Base-by-base conservation (phyloP, 2,329 filamentous ascomycete species). In the Cladosporium sp. region DNA sequence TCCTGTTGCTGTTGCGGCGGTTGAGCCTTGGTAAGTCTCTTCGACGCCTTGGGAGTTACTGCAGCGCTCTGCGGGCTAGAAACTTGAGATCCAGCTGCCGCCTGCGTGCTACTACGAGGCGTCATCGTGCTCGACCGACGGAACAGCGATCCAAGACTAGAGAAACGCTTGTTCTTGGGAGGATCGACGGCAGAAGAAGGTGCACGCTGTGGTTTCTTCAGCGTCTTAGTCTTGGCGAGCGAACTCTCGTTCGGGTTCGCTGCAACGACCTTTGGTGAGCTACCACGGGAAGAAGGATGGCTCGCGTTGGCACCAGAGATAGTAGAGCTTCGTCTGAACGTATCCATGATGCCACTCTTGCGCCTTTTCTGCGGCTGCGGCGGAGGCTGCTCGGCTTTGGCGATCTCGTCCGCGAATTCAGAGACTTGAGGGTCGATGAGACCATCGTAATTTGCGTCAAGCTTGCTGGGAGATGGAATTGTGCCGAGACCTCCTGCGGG, bases 81-180 rank as follows among this genome's bases (percentile, higher is more conserved):
- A 39, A 14, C 19, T n/a, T 34, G n/a, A 6, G 49, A 19, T 6
- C 19, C 19, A 19, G 40, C 19, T 20, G 17, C n/a, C 5, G 49
- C 49, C 3, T 17, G 30, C 7, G 34, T n/a, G 36, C 36, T 67
- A 7, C 14, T 43, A 11, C 34, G n/a, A 25, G 25, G 25, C 6
- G 19, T 43, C 2, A 60, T 38, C 2, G 73, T 72, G 36, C 69
- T 72, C 9, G 70, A 72, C 34, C 76, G 70, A 30, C 73, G 69
- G 55, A 80, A 79, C 1, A 80, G 61, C 36, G 71, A 74, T 4
- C 76, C 76, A 11, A 80, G 62, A 3, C 71, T 65, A 1, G 78
- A 79, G 50, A 79, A 78, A 36, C 77, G 71, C 58, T 77, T 78
- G 62, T 78, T 79, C 52, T 70, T 70, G 37, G 65, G 64, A 8